Evolutionary conservation across 805 yeast species (phyloP), one percentile per base, ranked within the genome.

Genomic region (Kregervanrija pseudodelftensis): DNA sequence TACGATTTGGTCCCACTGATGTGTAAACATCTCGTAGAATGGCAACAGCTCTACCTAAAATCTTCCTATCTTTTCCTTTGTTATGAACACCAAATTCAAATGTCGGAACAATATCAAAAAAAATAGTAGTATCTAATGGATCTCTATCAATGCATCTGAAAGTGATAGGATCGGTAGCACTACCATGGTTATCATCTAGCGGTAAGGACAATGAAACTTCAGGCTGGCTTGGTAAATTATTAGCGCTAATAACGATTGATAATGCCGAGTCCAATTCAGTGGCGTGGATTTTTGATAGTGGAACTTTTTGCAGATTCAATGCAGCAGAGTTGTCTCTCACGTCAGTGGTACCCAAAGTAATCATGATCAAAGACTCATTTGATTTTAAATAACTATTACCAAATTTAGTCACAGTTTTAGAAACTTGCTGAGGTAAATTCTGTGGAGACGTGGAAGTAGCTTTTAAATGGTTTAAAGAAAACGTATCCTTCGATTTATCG

Each of bases 101-200:
- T 0, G 97, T 87, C 17, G 96, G 96, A 13, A 90, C 88, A 45
- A 90, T 74, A 62, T 91, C 98, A 64, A 91, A 91, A 34, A 79
- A 77, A 33, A 91, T 61, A 3, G 75, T 61, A 11, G 82, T 74
- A 42, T 81, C 77, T 33, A 73, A 64, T 11, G 78, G 76, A 31
- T 67, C 67, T 14, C 30, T 31, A 42, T 74, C 64, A 8, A 66
- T 63, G 46, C 83, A 73, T 49, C 80, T 80, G 65, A 91, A 87
- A 8, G 82, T 70, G 36, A 91, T 75, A 3, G 95, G 91, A 48
- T 80, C 87, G 3, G 79, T 73, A n/a, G 81, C 78, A 45, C 75
- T 67, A 2, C 81, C 82, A 55, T 76, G 79, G 41, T 76, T 82
- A 53, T 85, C 95, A 56, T 89, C 93, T 36, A 86, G 65, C 2